A percentile compares a stretch with the other conserved stretches of the same genome.
Conservation (phyloP, 1,284 basidiomycete species). For the Ceratobasidium sp. region DNA sequence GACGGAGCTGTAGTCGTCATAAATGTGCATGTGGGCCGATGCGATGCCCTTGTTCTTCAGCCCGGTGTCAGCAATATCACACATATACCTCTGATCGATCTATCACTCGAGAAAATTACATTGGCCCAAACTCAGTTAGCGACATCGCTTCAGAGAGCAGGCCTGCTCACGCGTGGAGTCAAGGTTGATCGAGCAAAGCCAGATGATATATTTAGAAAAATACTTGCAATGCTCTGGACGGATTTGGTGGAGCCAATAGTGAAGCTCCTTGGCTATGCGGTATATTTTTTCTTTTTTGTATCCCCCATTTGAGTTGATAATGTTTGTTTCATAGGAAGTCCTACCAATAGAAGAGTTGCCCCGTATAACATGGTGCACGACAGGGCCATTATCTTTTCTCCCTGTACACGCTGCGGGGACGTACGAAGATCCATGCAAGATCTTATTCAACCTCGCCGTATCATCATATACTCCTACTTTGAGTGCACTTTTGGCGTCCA, state of each 20-base stretch:
- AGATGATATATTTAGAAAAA: background rate
- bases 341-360: background rate
- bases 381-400: background rate
- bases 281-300: background rate
- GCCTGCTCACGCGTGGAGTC: background rate
- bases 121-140: background rate
- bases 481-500: background rate
- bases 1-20: background rate
- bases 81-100: background rate
- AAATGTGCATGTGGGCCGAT: background rate
- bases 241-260: background rate
- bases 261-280: background rate
- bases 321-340: background rate
- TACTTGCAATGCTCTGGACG: background rate
- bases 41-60: background rate
- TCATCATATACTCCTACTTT: conserved; percentile 16
- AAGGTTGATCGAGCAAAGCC: background rate
- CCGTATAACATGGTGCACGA: conserved; percentile 13
- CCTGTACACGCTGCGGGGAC: conserved; percentile 13
- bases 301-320: background rate
- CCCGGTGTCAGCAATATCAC: background rate
- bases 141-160: background rate
- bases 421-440: background rate
- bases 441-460: background rate
- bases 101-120: background rate